A percentile compares a stretch with the other conserved stretches of the same genome.
These are phyloP conservation scores for Penicillium brasilianum DNA, from an alignment of 2,329 filamentous ascomycete species.

Conservation along the genomic window DNA sequence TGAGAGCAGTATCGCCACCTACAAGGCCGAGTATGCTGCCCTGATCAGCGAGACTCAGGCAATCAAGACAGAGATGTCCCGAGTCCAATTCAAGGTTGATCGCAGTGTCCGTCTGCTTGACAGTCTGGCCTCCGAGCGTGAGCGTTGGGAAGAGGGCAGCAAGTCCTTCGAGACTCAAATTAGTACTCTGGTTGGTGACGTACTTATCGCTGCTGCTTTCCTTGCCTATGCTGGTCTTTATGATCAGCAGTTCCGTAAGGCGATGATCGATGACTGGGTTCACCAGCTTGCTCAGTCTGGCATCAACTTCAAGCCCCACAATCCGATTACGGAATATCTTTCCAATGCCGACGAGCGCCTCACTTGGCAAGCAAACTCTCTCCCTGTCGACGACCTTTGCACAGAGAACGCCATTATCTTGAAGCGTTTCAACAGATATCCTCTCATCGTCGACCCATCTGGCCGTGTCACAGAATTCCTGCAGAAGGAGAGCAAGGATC, in stretches of 20 bases:
- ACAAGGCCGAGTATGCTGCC: slow-evolving; percentile 94
- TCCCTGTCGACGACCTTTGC: slow-evolving; percentile 96
- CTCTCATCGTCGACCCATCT: slow-evolving; percentile 96
- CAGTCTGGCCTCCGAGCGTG: slow-evolving; percentile 90
- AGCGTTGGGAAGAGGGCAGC: slow-evolving; percentile 95
- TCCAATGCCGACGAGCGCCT: slow-evolving; percentile 95
- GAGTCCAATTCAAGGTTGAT: slow-evolving; percentile 97
- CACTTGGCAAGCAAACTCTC: slow-evolving; percentile 89
- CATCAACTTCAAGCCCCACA: slow-evolving; percentile 88
- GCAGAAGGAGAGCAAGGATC: slow-evolving; percentile 90
- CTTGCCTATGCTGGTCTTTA: slow-evolving; percentile 96
- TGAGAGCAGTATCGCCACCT: slow-evolving; percentile 88
- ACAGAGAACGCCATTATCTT: slow-evolving; percentile 98
- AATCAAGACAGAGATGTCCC: slow-evolving; percentile 95
- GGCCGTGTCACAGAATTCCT: slow-evolving; percentile 93
- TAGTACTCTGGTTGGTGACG: slow-evolving; percentile 92
- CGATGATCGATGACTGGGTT: slow-evolving; percentile 97
- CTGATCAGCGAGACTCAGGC: slow-evolving; percentile 96
- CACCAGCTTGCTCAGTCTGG: slow-evolving; percentile 93
- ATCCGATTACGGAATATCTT: slow-evolving; percentile 93
- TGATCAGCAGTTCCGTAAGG: slow-evolving; percentile 96
- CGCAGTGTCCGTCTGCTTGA: slow-evolving; percentile 92
- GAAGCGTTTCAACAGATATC: slow-evolving; percentile 97
- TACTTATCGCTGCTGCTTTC: slow-evolving; percentile 95
- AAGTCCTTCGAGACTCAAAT: slow-evolving; percentile 98